Evolutionary conservation across 805 yeast species (phyloP).

Genomic region (Monosporozyma aquatica): DNA sequence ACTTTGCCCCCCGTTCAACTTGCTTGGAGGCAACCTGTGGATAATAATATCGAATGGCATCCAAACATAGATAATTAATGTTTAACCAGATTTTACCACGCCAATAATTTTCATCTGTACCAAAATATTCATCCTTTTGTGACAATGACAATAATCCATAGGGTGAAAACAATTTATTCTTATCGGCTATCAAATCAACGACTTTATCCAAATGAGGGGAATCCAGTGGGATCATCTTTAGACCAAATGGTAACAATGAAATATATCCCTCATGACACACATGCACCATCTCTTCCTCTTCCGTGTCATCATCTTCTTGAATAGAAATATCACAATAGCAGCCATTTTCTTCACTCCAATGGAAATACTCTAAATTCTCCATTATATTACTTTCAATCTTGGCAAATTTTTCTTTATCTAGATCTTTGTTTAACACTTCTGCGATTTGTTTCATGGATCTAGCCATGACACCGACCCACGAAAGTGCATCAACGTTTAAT

Average conservation of each 20-base stretch:
- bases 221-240: slow-evolving; percentile 49
- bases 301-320: slow-evolving; percentile 55
- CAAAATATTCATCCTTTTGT: slow-evolving; percentile 52
- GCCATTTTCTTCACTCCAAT: slow-evolving; percentile 64
- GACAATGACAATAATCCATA: slow-evolving; percentile 80
- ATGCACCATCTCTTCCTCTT: slow-evolving; percentile 29
- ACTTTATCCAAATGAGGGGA: slow-evolving; percentile 42
- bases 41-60: slow-evolving; percentile 53
- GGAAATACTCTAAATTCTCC: slow-evolving; percentile 58
- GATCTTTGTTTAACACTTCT: slow-evolving; percentile 43
- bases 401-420: slow-evolving; percentile 49
- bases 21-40: slow-evolving; percentile 17
- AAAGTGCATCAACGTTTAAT: slow-evolving; percentile 75
- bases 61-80: slow-evolving; percentile 75
- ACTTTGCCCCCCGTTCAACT: slow-evolving; percentile 11
- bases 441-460: slow-evolving; percentile 72
- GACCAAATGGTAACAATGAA: slow-evolving; percentile 73
- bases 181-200: slow-evolving; percentile 53
- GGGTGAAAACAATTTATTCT: slow-evolving; percentile 64
- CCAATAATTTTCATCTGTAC: slow-evolving; percentile 89
- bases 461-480: slow-evolving; percentile 94
- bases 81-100: slow-evolving; percentile 90
- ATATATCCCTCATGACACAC: slow-evolving; percentile 91
- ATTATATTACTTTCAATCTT: slow-evolving; percentile 47
- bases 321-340: slow-evolving; percentile 79